phyloP scores from a whole-genome alignment of 179 eudicot species.

The Nepenthes alata region DNA sequence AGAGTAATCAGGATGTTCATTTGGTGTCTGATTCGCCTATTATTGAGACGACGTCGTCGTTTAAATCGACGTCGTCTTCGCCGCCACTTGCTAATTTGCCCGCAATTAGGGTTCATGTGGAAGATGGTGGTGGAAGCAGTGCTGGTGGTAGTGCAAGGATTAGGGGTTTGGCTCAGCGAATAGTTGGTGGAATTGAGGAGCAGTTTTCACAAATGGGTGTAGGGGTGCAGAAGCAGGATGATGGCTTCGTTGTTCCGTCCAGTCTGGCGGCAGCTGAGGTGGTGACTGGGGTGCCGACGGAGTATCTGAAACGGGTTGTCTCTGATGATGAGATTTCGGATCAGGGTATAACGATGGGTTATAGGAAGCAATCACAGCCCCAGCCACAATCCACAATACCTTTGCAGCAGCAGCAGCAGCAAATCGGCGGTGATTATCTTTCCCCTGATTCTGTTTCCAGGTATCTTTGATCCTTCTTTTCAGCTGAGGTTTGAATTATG shows the following conservation, averaged over 20 bases:
- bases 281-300: conserved; percentile 7
- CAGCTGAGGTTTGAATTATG: background rate
- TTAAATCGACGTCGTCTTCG: conserved; percentile 58
- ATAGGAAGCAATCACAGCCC: conserved; percentile 19
- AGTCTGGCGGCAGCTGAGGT: background rate
- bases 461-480: conserved; percentile 16
- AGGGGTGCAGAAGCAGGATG: conserved; percentile 18
- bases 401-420: conserved; percentile 27
- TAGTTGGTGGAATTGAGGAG: conserved; percentile 43
- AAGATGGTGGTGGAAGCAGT: conserved; percentile 25
- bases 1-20: conserved; percentile 35
- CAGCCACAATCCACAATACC: conserved; percentile 11
- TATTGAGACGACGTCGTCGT: conserved; percentile 53
- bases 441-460: conserved; percentile 77
- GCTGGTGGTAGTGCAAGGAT: background rate
- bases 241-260: conserved; percentile 24
- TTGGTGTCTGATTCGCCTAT: conserved; percentile 79
- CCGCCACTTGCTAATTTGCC: conserved; percentile 53
- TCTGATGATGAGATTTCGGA: conserved; percentile 77
- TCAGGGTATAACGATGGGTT: conserved; percentile 33
- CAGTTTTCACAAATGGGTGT: conserved; percentile 8
- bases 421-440: conserved; percentile 34
- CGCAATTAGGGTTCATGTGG: conserved; percentile 52
- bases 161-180: too few species aligned
- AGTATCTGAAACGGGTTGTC: conserved; percentile 31